Base-by-base conservation (phyloP, 2,329 filamentous ascomycete genomes). In the Ascocoryne sarcoides region DNA sequence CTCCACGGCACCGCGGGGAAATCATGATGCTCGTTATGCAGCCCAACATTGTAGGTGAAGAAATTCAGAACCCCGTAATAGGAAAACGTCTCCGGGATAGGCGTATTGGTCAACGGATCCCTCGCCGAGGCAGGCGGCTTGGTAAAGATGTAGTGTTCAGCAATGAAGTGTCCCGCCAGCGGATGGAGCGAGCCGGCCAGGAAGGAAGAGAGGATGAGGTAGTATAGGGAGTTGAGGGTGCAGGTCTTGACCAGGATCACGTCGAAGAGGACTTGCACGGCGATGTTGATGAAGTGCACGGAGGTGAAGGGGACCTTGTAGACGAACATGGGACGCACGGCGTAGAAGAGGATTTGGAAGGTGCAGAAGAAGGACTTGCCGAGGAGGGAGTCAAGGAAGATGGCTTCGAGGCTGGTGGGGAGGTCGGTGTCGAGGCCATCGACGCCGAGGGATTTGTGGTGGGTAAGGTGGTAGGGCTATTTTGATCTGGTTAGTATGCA, bases 311-410 rank as follows among this genome's bases (percentile, higher is more conserved):
- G 86, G 4, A 96, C 74, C 54, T 79, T 76, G 73, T 95, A 95
- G 54, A 98, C 76, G 65, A 89, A 81, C 83, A 96, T 95, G 46
- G 92, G 92, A 12, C 92, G 85, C 37, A 98, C 65, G 56, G 92
- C 92, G 69, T 98, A 98, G 75, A 98, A 98, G 61, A 98, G 76
- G 63, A 98, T 95, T 66, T 98, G 92, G 69, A 95, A 98, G 52
- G 92, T 98, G 68, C 84, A 90, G 75, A 98, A 98, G 71, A 98
- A 98, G 51, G 92, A 82, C 67, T 98, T 98, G 62, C 92, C 92
- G 14, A 90, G 76, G 54, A 98, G 81, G 5, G 88, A 95, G 69
- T 98, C 85, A 56, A 98, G 81, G 62, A 98, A 83, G 60, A 94
- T 66, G 48, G 88, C 90, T 68, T 98, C 92, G 37, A 95, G 65